Percentiles rank a stretch among this genome's conserved stretches.
These are phyloP conservation scores for Gyrodon lividus DNA, from an alignment of 768 basidiomycete species.

Conservation along the genomic window DNA sequence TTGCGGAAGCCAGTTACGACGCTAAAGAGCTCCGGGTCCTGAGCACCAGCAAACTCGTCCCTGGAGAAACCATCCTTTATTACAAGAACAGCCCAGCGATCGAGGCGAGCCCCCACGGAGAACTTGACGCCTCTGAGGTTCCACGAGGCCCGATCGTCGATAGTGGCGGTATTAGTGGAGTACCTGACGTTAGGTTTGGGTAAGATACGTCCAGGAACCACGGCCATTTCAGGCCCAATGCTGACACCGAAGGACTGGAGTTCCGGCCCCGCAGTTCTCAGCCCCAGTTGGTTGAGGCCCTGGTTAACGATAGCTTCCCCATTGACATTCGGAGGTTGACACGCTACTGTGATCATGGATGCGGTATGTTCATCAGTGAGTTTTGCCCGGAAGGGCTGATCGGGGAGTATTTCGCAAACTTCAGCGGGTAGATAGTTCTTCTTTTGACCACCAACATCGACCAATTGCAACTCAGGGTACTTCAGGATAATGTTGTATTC, in stretches of 20 bases:
- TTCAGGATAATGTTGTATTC: slow-evolving; percentile 43
- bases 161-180: slow-evolving; percentile 24
- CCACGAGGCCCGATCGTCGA: slow-evolving; percentile 52
- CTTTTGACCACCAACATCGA: slow-evolving; percentile 49
- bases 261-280: slow-evolving; percentile 33
- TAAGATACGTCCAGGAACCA: slow-evolving; percentile 54
- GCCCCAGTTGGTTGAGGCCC: slow-evolving; percentile 45
- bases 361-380: slow-evolving; percentile 54
- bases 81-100: slow-evolving; percentile 67
- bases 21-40: slow-evolving; percentile 52
- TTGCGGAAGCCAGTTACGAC: slow-evolving; percentile 52
- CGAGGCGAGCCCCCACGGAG: slow-evolving; percentile 50
- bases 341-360: slow-evolving; percentile 49
- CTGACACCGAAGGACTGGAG: slow-evolving; percentile 45
- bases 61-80: slow-evolving; percentile 55
- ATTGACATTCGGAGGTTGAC: slow-evolving; percentile 49
- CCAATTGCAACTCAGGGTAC: slow-evolving; percentile 41
- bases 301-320: slow-evolving; percentile 42
- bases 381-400: slow-evolving; percentile 48
- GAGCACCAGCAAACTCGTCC: slow-evolving; percentile 57
- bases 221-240: slow-evolving; percentile 50
- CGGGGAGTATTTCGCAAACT: slow-evolving; percentile 46
- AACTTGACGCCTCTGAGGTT: slow-evolving; percentile 60
- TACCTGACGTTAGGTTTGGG: slow-evolving; percentile 44
- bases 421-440: slow-evolving; percentile 45